Conservation (phyloP, 2,329 filamentous ascomycete species). For the Venturia oleaginea region DNA sequence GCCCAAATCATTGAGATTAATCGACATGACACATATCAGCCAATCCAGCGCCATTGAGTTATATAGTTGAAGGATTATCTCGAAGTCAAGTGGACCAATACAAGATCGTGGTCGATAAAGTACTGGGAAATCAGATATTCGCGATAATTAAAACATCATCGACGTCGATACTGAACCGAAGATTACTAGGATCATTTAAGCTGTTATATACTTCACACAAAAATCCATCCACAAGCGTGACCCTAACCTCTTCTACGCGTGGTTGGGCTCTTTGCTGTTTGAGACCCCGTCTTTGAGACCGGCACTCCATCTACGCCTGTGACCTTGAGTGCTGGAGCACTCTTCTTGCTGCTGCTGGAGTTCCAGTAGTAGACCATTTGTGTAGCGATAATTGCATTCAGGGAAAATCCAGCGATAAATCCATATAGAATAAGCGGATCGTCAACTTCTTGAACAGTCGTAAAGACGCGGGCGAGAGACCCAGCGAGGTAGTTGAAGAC, state of each 20-base stretch:
- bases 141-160: no score
- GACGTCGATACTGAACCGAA: no score
- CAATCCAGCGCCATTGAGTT: no score
- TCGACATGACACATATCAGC: no score
- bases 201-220: neutral
- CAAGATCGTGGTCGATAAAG: no score
- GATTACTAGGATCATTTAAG: neutral
- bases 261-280: constrained; percentile 40
- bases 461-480: constrained; percentile 91
- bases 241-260: constrained; percentile 45
- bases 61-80: no score
- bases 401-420: constrained; percentile 81
- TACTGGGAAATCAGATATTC: no score
- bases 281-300: constrained; percentile 32
- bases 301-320: constrained; percentile 23
- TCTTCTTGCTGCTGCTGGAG: constrained; percentile 33
- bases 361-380: constrained; percentile 99
- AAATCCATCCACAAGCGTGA: no score
- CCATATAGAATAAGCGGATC: constrained; percentile 94
- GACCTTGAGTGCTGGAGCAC: constrained; percentile 28
- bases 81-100: no score
- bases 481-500: constrained; percentile 97
- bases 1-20: no score
- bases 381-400: constrained; percentile 76
- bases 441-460: constrained; percentile 92